A percentile compares a stretch with the other conserved stretches of the same genome.
phyloP scores from a whole-genome alignment of 805 yeast species.

The Ogataea corticis region DNA sequence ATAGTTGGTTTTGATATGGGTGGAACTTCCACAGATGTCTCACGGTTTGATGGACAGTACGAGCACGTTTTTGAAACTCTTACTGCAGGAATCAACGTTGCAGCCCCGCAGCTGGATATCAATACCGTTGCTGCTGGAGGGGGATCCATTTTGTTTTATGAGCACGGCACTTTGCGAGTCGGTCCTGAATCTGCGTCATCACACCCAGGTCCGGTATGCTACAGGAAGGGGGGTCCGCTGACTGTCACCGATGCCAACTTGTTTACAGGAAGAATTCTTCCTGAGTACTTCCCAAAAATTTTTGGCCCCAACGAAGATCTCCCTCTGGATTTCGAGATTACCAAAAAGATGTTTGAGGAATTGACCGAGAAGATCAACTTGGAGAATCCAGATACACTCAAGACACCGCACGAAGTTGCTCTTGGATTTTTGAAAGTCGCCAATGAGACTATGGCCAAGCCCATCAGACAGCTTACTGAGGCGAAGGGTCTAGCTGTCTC shows the following conservation, averaged over 20 bases:
- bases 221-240: constrained; percentile 75
- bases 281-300: constrained; percentile 71
- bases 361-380: constrained; percentile 55
- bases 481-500: constrained; percentile 68
- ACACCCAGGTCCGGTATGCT: constrained; percentile 85
- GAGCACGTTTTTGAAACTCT: constrained; percentile 32
- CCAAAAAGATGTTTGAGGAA: constrained; percentile 48
- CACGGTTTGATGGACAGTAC: constrained; percentile 29
- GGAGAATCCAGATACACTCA: constrained; percentile 29
- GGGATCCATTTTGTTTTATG: constrained; percentile 64
- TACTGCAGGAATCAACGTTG: constrained; percentile 36
- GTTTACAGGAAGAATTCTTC: constrained; percentile 63
- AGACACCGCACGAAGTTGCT: constrained; percentile 66
- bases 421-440: constrained; percentile 78
- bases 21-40: constrained; percentile 38
- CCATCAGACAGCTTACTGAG: constrained; percentile 76
- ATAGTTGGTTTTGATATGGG: constrained; percentile 39
- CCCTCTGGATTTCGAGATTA: constrained; percentile 56
- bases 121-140: constrained; percentile 39
- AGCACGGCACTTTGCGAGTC: constrained; percentile 67
- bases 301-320: constrained; percentile 80
- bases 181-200: constrained; percentile 85
- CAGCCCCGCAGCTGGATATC: constrained; percentile 35
- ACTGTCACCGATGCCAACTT: constrained; percentile 83
- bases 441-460: constrained; percentile 81